phyloP scores from a whole-genome alignment of 2,329 filamentous ascomycete species.

The Corinectria fuckeliana region DNA sequence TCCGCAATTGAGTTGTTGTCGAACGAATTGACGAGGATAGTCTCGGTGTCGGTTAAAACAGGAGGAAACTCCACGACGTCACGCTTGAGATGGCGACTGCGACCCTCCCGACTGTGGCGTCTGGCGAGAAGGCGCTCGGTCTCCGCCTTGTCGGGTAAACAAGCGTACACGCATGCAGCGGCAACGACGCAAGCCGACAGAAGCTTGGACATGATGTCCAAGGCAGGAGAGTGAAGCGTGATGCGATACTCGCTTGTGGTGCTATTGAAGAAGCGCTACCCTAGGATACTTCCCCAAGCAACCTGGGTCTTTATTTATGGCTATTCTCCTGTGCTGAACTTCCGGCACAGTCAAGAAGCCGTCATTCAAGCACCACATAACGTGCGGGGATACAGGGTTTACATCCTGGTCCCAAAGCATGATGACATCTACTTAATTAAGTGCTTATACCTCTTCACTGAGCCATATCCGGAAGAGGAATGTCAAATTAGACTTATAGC shows the following conservation, averaged over 20 bases:
- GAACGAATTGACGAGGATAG: slow-evolving; percentile 24
- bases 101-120: background rate
- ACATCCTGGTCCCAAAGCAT: background rate
- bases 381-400: slow-evolving; percentile 13
- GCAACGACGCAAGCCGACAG: slow-evolving; percentile 18
- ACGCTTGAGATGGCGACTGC: slow-evolving; percentile 16
- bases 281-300: background rate
- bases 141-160: slow-evolving; percentile 24
- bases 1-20: slow-evolving; percentile 26
- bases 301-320: background rate
- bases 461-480: slow-evolving; percentile 24
- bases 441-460: background rate
- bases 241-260: background rate
- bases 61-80: slow-evolving; percentile 13
- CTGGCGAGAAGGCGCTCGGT: slow-evolving; percentile 9
- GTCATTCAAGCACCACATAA: background rate
- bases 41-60: slow-evolving; percentile 7
- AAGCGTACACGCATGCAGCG: slow-evolving; percentile 25
- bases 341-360: background rate
- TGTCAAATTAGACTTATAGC: background rate
- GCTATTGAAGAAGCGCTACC: too few relatives aligned
- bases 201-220: slow-evolving; percentile 16
- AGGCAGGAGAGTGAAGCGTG: background rate
- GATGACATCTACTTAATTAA: background rate
- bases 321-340: background rate